Evolutionary conservation across 2,329 filamentous ascomycete genomes (phyloP).

Genomic region (Rasamsonia emersonii): DNA sequence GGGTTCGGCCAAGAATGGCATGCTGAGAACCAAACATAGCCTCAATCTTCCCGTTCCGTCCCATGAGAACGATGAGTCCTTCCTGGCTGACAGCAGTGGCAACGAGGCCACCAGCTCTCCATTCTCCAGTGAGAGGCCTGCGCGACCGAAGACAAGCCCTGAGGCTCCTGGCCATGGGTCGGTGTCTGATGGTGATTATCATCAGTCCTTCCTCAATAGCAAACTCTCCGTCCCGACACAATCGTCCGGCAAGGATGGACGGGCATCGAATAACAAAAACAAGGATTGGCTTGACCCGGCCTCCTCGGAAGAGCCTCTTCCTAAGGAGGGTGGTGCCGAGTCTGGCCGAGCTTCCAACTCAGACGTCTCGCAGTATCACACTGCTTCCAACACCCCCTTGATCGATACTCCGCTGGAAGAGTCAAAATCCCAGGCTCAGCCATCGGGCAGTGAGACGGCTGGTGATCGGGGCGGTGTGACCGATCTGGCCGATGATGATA

Average conservation of each 20-base stretch:
- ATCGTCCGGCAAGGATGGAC: too few relatives aligned
- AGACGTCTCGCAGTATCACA: slow-evolving; percentile 36
- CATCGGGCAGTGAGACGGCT: too few relatives aligned
- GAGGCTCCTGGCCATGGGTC: slow-evolving; percentile 8
- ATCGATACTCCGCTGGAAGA: slow-evolving; percentile 5
- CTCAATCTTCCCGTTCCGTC: slow-evolving; percentile 19
- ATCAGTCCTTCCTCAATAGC: not conserved
- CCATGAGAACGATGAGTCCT: slow-evolving; percentile 21
- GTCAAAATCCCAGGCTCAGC: slow-evolving; percentile 9
- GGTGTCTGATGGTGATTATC: slow-evolving; percentile 1
- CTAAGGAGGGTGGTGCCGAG: slow-evolving; percentile 15
- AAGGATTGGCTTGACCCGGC: slow-evolving; percentile 12
- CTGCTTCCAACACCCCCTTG: slow-evolving; percentile 31
- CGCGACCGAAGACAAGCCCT: slow-evolving; percentile 17
- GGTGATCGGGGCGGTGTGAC: slow-evolving; percentile 13
- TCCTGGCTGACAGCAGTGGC: slow-evolving; percentile 27
- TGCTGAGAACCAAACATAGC: slow-evolving; percentile 17
- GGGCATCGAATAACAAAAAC: slow-evolving; percentile 4
- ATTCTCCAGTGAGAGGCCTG: slow-evolving; percentile 2
- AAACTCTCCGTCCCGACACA: too few relatives aligned
- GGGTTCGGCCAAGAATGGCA: slow-evolving; percentile 16
- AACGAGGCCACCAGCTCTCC: slow-evolving; percentile 19
- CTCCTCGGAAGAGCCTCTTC: slow-evolving; percentile 18
- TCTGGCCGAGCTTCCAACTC: slow-evolving; percentile 28
- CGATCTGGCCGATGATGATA: slow-evolving; percentile 13